These are phyloP conservation scores for Peronospora farinosa DNA, from an alignment of 352 stramenopile species.

Conservation along the genomic window DNA sequence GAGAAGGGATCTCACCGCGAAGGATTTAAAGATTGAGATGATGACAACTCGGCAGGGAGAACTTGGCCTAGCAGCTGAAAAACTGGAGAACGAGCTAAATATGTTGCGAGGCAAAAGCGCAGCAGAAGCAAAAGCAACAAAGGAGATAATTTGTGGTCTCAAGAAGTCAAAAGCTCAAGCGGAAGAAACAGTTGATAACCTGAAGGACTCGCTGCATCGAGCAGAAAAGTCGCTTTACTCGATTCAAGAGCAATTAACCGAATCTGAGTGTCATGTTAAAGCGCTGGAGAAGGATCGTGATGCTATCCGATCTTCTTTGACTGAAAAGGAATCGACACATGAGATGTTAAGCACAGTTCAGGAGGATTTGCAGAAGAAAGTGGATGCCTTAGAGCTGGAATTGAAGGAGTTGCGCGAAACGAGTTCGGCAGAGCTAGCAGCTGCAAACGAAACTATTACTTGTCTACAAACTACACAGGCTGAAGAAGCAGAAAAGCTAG, in stretches of 20 bases:
- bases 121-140: conserved; percentile 12
- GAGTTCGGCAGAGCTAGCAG: conserved; percentile 17
- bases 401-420: conserved; percentile 18
- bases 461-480: conserved; percentile 11
- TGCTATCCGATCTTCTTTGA: conserved; percentile 23
- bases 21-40: conserved; percentile 36
- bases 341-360: conserved; percentile 26
- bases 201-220: conserved; percentile 16
- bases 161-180: conserved; percentile 19
- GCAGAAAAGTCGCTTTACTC: conserved; percentile 14
- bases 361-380: conserved; percentile 28
- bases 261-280: conserved; percentile 20
- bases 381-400: conserved; percentile 19
- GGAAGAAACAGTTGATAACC: conserved; percentile 11
- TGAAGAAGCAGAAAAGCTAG: conserved; percentile 15
- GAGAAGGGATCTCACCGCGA: conserved; percentile 24
- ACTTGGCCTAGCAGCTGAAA: conserved; percentile 20
- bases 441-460: conserved; percentile 23
- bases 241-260: conserved; percentile 14
- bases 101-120: conserved; percentile 20
- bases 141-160: conserved; percentile 22
- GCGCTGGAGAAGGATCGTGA: conserved; percentile 29
- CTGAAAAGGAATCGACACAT: conserved; percentile 28
- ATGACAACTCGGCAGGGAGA: conserved; percentile 31
- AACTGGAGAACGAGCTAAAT: conserved; percentile 25